Evolutionary conservation across 1,284 basidiomycete species (phyloP), one percentile per base, ranked within the genome.

Genomic region (Tilletiopsis washingtonensis): DNA sequence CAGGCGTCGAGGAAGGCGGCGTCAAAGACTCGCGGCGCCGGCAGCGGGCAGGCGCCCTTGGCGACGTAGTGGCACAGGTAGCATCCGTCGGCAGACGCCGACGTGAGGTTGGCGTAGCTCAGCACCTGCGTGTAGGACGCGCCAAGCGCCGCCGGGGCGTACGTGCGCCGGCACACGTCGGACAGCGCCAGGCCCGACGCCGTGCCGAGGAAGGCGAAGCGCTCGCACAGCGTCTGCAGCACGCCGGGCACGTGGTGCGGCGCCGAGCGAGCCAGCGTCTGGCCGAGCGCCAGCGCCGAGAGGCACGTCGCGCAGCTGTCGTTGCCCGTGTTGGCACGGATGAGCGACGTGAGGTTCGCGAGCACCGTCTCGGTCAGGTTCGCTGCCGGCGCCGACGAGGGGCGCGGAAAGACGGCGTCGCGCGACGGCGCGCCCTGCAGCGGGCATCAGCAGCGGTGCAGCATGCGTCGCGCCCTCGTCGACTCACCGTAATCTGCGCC

Each of bases 381-480:
- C n/a, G n/a, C n/a, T n/a, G n/a, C n/a, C n/a, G n/a, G n/a, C n/a
- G 49, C 53, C 1, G 44, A 62, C 58, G 57, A 44, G 2, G 67
- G 56, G n/a, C 53, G 26, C 1, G 66, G 64, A 24, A 48, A 63
- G 14, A 69, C 64, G 14, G 57, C 64, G 20, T 68, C 64, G 17
- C 47, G 46, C 2, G 54, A 14, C 1, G 40, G 78, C 74, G 11
- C 80, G 78, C 71, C 76, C 1, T 78, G 78, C 4, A 85, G 85
- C n/a, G n/a, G n/a, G n/a, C n/a, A n/a, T n/a, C n/a, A n/a, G n/a
- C n/a, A n/a, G n/a, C n/a, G n/a, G n/a, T n/a, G n/a, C n/a, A n/a
- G n/a, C n/a, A n/a, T 27, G 86, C 82, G 81, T 0, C 82, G 83
- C 65, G 86, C 84, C 17, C 67, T 69, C 0, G 81, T 82, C 54